A percentile compares a stretch with the other conserved stretches of the same genome.
Evolutionary conservation across 495 filamentous ascomycete species (phyloP).

Genomic region (Annulohypoxylon maeteangense): DNA sequence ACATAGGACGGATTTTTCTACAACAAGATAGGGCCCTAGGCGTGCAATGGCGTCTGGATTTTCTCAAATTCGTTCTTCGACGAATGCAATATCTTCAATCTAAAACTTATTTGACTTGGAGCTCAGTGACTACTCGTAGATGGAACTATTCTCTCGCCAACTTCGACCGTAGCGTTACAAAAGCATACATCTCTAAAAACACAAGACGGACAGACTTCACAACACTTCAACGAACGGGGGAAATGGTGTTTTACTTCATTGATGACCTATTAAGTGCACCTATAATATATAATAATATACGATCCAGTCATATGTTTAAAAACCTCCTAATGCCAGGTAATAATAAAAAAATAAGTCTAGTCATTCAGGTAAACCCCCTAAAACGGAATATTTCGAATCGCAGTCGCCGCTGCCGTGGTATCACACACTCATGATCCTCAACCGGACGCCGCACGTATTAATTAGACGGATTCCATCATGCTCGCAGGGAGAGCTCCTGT

Average conservation of each 20-base stretch:
- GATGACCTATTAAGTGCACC: slow-evolving; percentile 56
- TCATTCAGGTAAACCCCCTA: slow-evolving; percentile 38
- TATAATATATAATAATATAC: slow-evolving; percentile 65
- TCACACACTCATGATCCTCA: slow-evolving; percentile 32
- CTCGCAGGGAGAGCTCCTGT: slow-evolving; percentile 46
- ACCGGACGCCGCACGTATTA: slow-evolving; percentile 29
- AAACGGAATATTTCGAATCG: slow-evolving; percentile 20
- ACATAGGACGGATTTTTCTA: slow-evolving; percentile 33
- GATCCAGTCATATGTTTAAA: slow-evolving; percentile 64
- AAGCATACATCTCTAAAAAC: neutral
- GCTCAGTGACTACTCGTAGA: neutral
- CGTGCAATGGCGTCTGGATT: slow-evolving; percentile 38
- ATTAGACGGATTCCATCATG: slow-evolving; percentile 46
- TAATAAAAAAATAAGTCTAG: slow-evolving; percentile 40
- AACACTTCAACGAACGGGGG: neutral
- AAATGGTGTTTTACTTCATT: slow-evolving; percentile 48
- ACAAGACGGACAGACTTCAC: neutral
- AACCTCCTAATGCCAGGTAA: slow-evolving; percentile 41
- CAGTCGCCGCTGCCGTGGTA: slow-evolving; percentile 26
- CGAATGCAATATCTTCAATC: slow-evolving; percentile 19
- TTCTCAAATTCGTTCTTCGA: slow-evolving; percentile 27
- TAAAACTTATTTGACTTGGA: neutral
- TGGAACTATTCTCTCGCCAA: neutral
- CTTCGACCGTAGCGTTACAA: neutral
- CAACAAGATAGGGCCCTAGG: slow-evolving; percentile 30